phyloP scores from a whole-genome alignment of 148 eudicot genomes.

The Nyssa sinensis region DNA sequence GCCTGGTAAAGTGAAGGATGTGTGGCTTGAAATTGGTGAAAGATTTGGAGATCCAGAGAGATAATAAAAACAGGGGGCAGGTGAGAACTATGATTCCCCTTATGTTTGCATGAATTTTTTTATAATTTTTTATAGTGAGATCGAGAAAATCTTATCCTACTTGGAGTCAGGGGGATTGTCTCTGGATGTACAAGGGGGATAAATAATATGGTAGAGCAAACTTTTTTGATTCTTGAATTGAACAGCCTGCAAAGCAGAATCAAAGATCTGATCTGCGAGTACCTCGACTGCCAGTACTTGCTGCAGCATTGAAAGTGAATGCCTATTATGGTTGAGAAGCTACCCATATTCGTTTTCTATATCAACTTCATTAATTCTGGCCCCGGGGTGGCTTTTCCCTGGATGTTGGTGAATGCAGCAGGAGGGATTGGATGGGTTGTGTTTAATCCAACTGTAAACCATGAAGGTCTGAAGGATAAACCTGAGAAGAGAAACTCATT shows the following conservation, averaged over 20 bases:
- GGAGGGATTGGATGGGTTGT: too few relatives aligned
- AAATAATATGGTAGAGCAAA: neutral
- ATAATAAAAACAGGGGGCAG: constrained; percentile 90
- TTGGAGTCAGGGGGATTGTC: neutral
- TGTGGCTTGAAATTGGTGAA: constrained; percentile 93
- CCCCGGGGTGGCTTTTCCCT: too few relatives aligned
- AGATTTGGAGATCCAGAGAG: constrained; percentile 91
- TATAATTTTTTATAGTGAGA: neutral
- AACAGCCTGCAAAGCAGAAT: neutral
- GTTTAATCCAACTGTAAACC: too few relatives aligned
- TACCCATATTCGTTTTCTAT: too few relatives aligned
- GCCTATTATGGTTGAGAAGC: too few relatives aligned
- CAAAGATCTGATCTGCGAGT: neutral
- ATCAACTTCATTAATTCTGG: too few relatives aligned
- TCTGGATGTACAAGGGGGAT: neutral
- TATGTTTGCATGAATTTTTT: constrained; percentile 1
- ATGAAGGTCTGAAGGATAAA: too few relatives aligned
- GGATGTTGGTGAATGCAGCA: too few relatives aligned
- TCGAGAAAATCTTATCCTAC: neutral
- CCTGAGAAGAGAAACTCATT: too few relatives aligned
- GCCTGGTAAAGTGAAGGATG: constrained; percentile 94
- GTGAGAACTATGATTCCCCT: constrained; percentile 31
- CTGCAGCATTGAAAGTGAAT: neutral
- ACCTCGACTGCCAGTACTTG: neutral
- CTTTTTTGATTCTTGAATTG: neutral